phyloP scores from a whole-genome alignment of 768 basidiomycete species.

The Termitomyces sp. region DNA sequence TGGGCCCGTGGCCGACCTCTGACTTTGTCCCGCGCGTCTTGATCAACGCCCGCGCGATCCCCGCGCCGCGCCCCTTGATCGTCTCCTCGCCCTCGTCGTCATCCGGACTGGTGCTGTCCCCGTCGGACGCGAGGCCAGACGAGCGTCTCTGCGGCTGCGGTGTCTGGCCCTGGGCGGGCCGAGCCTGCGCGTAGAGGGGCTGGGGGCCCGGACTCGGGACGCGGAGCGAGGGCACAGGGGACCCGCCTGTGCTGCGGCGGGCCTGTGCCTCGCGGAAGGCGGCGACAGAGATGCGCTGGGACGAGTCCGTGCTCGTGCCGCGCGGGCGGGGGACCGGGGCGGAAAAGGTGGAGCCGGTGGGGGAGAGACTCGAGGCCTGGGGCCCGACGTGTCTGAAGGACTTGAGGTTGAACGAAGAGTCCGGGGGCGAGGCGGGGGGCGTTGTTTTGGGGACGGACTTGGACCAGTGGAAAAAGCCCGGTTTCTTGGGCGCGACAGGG shows the following conservation, averaged over 20 bases:
- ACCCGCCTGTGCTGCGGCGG: conserved; percentile 54
- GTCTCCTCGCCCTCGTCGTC: conserved; percentile 20
- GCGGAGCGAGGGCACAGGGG: conserved; percentile 43
- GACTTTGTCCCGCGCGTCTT: conserved; percentile 20
- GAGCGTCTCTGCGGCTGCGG: not conserved
- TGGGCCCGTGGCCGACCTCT: conserved; percentile 33
- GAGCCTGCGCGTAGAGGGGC: conserved; percentile 13
- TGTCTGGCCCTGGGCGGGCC: not conserved
- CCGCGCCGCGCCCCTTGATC: conserved; percentile 15
- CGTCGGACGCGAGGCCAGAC: conserved; percentile 16
- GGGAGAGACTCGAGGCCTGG: conserved; percentile 22
- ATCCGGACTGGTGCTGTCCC: conserved; percentile 22
- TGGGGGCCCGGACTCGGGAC: conserved; percentile 31
- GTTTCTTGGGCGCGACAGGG: conserved; percentile 27
- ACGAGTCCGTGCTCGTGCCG: conserved; percentile 53
- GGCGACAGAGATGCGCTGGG: conserved; percentile 74
- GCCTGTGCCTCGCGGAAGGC: conserved; percentile 79
- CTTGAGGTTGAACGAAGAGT: conserved; percentile 63
- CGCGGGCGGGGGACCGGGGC: conserved; percentile 41
- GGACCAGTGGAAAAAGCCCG: conserved; percentile 36
- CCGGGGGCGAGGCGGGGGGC: conserved; percentile 5
- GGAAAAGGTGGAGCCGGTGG: not conserved
- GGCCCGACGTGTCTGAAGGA: conserved; percentile 66
- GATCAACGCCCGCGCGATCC: conserved; percentile 12
- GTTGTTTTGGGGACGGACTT: conserved; percentile 20